Evolutionary conservation across 768 basidiomycete genomes (phyloP).

Genomic region (Calocybe cyanea): DNA sequence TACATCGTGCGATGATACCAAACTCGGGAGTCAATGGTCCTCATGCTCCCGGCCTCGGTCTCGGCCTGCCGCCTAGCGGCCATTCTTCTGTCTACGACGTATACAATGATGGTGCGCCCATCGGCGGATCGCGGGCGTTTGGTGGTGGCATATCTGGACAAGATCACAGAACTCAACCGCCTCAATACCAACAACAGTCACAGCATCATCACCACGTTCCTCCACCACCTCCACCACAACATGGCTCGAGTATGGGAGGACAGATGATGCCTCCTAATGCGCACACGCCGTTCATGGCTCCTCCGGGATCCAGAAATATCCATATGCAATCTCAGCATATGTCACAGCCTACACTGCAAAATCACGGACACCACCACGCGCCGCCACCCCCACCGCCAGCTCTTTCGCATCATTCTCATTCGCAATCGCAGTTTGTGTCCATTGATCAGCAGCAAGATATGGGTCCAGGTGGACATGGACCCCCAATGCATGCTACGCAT

Average conservation of each 20-base stretch:
- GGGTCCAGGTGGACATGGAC: neutral
- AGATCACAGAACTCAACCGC: conserved; percentile 8
- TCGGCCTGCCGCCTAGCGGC: conserved; percentile 2
- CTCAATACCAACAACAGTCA: conserved; percentile 2
- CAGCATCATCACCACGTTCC: conserved; percentile 11
- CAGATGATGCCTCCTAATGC: conserved; percentile 8
- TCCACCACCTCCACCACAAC: conserved; percentile 7
- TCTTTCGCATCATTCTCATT: conserved; percentile 8
- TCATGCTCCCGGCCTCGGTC: neutral
- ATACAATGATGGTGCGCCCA: conserved; percentile 1
- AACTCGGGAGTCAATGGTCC: conserved; percentile 8
- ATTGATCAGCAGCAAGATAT: conserved; percentile 9
- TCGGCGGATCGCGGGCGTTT: conserved; percentile 7
- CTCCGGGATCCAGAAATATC: conserved; percentile 15
- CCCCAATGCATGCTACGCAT: conserved; percentile 5
- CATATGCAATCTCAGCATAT: conserved; percentile 15
- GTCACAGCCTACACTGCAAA: neutral
- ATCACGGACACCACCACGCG: neutral
- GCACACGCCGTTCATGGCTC: conserved; percentile 11
- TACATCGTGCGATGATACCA: conserved; percentile 9
- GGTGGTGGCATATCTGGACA: neutral
- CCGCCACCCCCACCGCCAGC: conserved; percentile 9
- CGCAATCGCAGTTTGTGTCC: conserved; percentile 17
- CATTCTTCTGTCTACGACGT: conserved; percentile 4
- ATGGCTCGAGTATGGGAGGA: neutral